A percentile compares a stretch with the other conserved stretches of the same genome.
phyloP scores from a whole-genome alignment of 345 rosid genomes.

The Hibiscus mutabilis region DNA sequence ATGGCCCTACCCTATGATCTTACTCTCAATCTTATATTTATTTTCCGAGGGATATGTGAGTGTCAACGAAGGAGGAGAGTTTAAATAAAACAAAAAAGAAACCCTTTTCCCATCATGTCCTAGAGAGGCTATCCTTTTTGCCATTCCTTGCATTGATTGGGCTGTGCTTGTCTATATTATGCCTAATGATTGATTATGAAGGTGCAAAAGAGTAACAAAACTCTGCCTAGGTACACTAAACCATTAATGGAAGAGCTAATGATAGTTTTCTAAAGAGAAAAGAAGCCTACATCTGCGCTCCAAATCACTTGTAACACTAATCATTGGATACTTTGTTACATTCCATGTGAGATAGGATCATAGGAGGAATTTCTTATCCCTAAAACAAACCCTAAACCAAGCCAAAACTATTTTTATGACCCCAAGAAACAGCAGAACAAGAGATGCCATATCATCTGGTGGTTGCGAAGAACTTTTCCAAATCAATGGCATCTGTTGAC shows the following conservation, averaged over 20 bases:
- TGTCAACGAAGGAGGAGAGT: not conserved
- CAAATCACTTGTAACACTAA: conserved; percentile 1
- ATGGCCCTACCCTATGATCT: conserved; percentile 25
- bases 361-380: not conserved
- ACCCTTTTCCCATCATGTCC: conserved; percentile 17
- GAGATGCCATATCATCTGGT: not conserved
- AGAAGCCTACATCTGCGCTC: not conserved
- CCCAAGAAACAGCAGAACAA: too few species aligned
- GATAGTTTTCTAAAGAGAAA: not conserved
- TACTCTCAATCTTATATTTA: not conserved
- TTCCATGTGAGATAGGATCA: not conserved
- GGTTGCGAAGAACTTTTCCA: not conserved
- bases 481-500: conserved; percentile 30
- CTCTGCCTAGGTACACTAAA: not conserved
- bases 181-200: conserved; percentile 13
- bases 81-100: not conserved
- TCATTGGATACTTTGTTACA: not conserved
- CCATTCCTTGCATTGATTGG: not conserved
- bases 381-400: not conserved
- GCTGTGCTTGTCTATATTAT: not conserved
- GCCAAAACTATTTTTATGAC: too few species aligned
- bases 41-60: not conserved
- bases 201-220: not conserved
- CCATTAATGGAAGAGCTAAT: not conserved
- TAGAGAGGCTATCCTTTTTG: not conserved